A percentile compares a stretch with the other conserved stretches of the same genome.
Evolutionary conservation across 2,329 filamentous ascomycete species (phyloP).

Genomic region (Botrytis paeoniae): DNA sequence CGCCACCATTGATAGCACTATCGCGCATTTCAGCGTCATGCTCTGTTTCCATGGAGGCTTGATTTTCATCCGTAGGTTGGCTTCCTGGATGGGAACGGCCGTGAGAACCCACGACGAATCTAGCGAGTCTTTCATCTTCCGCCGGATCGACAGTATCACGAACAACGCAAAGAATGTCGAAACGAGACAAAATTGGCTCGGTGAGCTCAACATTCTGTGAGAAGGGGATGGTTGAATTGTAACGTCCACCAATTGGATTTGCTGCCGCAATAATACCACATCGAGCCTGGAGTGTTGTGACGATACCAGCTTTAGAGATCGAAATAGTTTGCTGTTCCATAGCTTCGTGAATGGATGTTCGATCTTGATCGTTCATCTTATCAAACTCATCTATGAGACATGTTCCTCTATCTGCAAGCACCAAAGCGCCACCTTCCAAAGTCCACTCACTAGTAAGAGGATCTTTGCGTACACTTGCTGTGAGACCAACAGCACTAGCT

Average conservation of each 20-base stretch:
- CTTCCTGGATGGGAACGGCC: slow-evolving; percentile 75
- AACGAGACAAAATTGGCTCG: slow-evolving; percentile 95
- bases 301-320: slow-evolving; percentile 97
- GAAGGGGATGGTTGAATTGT: slow-evolving; percentile 95
- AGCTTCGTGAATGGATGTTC: slow-evolving; percentile 97
- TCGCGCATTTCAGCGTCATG: slow-evolving; percentile 48
- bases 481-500: slow-evolving; percentile 95
- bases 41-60: slow-evolving; percentile 62
- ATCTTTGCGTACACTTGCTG: slow-evolving; percentile 91
- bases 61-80: slow-evolving; percentile 47
- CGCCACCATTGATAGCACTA: slow-evolving; percentile 42
- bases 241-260: slow-evolving; percentile 93
- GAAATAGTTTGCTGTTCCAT: slow-evolving; percentile 99
- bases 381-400: slow-evolving; percentile 99
- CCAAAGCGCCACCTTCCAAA: slow-evolving; percentile 89
- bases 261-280: slow-evolving; percentile 96
- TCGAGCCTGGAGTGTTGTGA: slow-evolving; percentile 91
- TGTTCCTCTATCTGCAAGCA: slow-evolving; percentile 90
- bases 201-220: slow-evolving; percentile 95
- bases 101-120: slow-evolving; percentile 93
- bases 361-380: slow-evolving; percentile 99
- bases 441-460: slow-evolving; percentile 97
- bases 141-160: slow-evolving; percentile 89
- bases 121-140: slow-evolving; percentile 89
- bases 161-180: slow-evolving; percentile 95